Conservation (phyloP, 495 filamentous ascomycete genomes). For the Apodospora peruviana region DNA sequence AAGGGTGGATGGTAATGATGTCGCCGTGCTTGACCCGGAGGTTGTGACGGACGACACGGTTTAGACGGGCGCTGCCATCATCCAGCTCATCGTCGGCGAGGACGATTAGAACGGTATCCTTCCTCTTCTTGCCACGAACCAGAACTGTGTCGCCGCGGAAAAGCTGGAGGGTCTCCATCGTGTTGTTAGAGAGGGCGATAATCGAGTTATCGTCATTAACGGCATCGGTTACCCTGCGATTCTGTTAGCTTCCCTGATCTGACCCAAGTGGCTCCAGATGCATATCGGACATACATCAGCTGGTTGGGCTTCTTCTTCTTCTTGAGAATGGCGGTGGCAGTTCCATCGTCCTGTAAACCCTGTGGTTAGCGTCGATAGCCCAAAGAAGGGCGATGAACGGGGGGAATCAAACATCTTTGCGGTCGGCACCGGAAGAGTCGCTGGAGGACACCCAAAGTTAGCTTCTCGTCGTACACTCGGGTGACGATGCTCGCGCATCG, state of each 20-base stretch:
- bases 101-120: conserved; percentile 97
- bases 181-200: conserved; percentile 96
- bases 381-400: conserved; percentile 8
- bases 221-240: conserved; percentile 84
- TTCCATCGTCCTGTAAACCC: conserved; percentile 71
- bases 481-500: neutral
- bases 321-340: conserved; percentile 95
- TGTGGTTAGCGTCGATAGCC: conserved; percentile 16
- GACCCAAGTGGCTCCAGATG: too few relatives aligned
- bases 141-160: conserved; percentile 98
- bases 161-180: conserved; percentile 95
- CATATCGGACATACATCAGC: conserved; percentile 64
- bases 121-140: conserved; percentile 99
- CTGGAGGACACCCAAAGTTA: conserved; percentile 46
- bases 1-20: conserved; percentile 94
- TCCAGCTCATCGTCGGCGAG: conserved; percentile 96
- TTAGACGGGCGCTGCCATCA: conserved; percentile 92
- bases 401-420: conserved; percentile 67
- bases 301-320: conserved; percentile 99
- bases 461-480: conserved; percentile 11
- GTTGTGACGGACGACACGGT: conserved; percentile 97
- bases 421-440: conserved; percentile 83
- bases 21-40: conserved; percentile 97
- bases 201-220: conserved; percentile 99
- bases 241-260: too few relatives aligned